phyloP scores from a whole-genome alignment of 2,329 filamentous ascomycete species.

The Lachnellula cervina region DNA sequence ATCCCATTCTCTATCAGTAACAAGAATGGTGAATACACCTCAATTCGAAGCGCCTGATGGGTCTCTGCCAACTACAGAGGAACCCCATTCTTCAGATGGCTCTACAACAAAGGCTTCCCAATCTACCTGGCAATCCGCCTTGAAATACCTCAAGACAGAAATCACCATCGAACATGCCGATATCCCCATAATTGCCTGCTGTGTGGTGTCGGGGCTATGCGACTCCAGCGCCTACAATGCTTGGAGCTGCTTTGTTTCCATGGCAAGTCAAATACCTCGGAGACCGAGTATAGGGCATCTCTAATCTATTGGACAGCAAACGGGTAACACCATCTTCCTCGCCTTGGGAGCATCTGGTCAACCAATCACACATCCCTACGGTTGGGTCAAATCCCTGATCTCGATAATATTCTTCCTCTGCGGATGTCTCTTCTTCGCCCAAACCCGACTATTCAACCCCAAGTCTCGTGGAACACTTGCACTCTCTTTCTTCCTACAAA shows the following conservation, averaged over 20 bases:
- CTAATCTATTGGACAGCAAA: background rate
- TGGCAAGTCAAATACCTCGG: conserved; percentile 41
- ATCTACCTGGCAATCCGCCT: conserved; percentile 7
- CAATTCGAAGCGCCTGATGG: background rate
- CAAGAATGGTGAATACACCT: conserved; percentile 1
- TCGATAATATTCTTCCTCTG: conserved; percentile 50
- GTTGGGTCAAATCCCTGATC: conserved; percentile 48
- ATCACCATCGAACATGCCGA: conserved; percentile 31
- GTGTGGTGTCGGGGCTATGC: conserved; percentile 42
- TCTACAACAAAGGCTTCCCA: conserved; percentile 7
- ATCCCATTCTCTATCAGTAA: too few species aligned
- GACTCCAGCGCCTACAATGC: conserved; percentile 44
- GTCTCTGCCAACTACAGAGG: conserved; percentile 7
- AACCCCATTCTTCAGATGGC: conserved; percentile 8
- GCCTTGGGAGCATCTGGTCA: conserved; percentile 52
- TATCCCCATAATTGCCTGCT: conserved; percentile 38
- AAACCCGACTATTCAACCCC: conserved; percentile 33
- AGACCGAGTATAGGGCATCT: background rate
- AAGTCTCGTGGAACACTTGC: conserved; percentile 40
- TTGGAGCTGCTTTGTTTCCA: conserved; percentile 45
- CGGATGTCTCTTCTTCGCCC: conserved; percentile 46
- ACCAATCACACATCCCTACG: conserved; percentile 44
- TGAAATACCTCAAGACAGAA: conserved; percentile 24
- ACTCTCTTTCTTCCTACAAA: conserved; percentile 48
- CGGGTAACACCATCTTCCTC: conserved; percentile 60